Percentiles rank a stretch among this genome's conserved stretches.
phyloP scores from a whole-genome alignment of 805 yeast genomes.

The Cyberlindnera lachancei region DNA sequence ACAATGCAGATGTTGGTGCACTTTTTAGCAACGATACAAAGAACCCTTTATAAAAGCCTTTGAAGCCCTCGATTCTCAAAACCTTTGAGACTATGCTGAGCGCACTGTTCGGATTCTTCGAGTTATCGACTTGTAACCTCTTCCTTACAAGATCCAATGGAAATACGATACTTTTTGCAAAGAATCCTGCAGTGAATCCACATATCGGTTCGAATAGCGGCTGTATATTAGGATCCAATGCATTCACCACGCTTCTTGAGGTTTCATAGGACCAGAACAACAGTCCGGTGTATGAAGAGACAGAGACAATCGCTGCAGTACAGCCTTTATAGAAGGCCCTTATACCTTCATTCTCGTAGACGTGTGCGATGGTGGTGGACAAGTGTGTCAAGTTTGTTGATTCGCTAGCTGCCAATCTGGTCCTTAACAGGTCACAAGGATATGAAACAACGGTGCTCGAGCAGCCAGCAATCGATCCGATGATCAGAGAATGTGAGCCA shows the following conservation, averaged over 20 bases:
- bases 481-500: constrained; percentile 33
- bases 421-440: constrained; percentile 86
- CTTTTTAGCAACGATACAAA: constrained; percentile 64
- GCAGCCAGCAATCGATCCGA: constrained; percentile 76
- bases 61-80: constrained; percentile 46
- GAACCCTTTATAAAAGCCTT: constrained; percentile 71
- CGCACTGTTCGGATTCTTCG: constrained; percentile 8
- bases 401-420: constrained; percentile 77
- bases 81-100: constrained; percentile 28
- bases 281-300: constrained; percentile 65
- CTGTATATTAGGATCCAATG: constrained; percentile 8
- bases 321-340: constrained; percentile 44
- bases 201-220: constrained; percentile 42
- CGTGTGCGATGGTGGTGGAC: constrained; percentile 23
- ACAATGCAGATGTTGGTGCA: constrained; percentile 69
- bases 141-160: constrained; percentile 83
- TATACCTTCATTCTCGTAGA: constrained; percentile 34
- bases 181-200: constrained; percentile 69
- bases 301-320: constrained; percentile 45
- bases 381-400: constrained; percentile 17
- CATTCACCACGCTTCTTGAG: constrained; percentile 13
- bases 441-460: constrained; percentile 69
- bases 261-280: constrained; percentile 65
- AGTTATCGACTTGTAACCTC: constrained; percentile 62
- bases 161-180: constrained; percentile 67